Base-by-base conservation (phyloP, 1,284 basidiomycete genomes). In the Jaminaea rosea region DNA sequence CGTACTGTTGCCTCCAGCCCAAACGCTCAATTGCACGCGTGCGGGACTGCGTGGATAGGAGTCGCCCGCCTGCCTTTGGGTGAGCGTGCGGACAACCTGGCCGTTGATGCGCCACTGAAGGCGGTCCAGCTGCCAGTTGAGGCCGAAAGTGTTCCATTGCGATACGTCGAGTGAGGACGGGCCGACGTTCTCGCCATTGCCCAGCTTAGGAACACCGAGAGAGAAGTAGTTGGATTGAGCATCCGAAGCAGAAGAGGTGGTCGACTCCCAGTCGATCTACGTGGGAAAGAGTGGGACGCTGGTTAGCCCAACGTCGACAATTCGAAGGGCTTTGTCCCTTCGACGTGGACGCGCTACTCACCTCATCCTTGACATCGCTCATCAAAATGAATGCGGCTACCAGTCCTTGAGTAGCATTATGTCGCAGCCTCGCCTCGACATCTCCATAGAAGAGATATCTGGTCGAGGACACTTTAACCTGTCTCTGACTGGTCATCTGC, bases 361-460 rank as follows among this genome's bases (percentile, higher is more conserved):
- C n/a, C n/a, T 66, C 65, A 45, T 70, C 69, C 29, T 62, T 60
- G 28, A 64, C 51, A 26, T 64, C 52, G 6, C 53, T 58, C 58
- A 65, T 64, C 17, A 49, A 47, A 44, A 69, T 69, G 44, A 71
- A 65, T 5, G 68, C 57, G 1, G 62, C 58, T 0, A 72, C 65
- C 3, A 72, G 39, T 21, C 70, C 70, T 26, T 56, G 45, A 8
- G 53, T 42, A 13, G 67, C 53, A 13, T 63, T 41, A 52, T 68
- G 70, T 13, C 69, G 52, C 10, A 66, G 41, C n/a, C 50, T 56
- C 17, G 63, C 62, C 24, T 60, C 49, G 2, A 68, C 56, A 8
- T 55, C 53, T 34, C 70, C 70, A 26, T 69, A 72, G 44, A 71
- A 54, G 31, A 71, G 49, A 51, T 71, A 72, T 26, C 55, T 55